Percentiles rank a stretch among this genome's conserved stretches.
Evolutionary conservation across 371 early-diverging fungal genomes (phyloP).

Genomic region (Rhizopus microsporus): DNA sequence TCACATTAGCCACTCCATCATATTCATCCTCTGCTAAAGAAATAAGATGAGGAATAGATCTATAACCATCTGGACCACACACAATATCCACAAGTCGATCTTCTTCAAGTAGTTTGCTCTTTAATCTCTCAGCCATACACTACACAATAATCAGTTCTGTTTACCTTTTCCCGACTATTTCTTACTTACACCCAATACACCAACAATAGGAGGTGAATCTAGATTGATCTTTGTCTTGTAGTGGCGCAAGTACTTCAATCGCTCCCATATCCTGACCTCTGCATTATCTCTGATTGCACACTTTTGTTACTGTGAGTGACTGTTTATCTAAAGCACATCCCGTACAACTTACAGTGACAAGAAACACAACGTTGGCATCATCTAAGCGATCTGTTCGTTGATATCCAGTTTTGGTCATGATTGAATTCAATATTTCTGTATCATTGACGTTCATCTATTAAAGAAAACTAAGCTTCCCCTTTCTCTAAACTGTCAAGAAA

Average conservation of each 20-base stretch:
- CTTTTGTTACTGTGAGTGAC: slow-evolving; percentile 15
- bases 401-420: slow-evolving; percentile 73
- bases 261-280: slow-evolving; percentile 75
- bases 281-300: slow-evolving; percentile 84
- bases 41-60: slow-evolving; percentile 74
- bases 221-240: slow-evolving; percentile 51
- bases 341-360: slow-evolving; percentile 62
- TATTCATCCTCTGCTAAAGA: slow-evolving; percentile 64
- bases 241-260: slow-evolving; percentile 62
- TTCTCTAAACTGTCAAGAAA: neutral
- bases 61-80: slow-evolving; percentile 82
- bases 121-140: slow-evolving; percentile 79
- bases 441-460: slow-evolving; percentile 76
- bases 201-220: slow-evolving; percentile 66
- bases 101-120: slow-evolving; percentile 69
- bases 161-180: neutral
- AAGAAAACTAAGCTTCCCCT: neutral
- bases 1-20: slow-evolving; percentile 73
- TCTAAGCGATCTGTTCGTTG: slow-evolving; percentile 54
- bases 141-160: slow-evolving; percentile 7
- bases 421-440: slow-evolving; percentile 77
- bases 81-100: slow-evolving; percentile 79
- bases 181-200: slow-evolving; percentile 68
- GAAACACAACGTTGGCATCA: slow-evolving; percentile 71
- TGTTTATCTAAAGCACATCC: too few species aligned